These are phyloP conservation scores for Neonectria sp. DNA, from an alignment of 2,329 filamentous ascomycete genomes.

Conservation along the genomic window DNA sequence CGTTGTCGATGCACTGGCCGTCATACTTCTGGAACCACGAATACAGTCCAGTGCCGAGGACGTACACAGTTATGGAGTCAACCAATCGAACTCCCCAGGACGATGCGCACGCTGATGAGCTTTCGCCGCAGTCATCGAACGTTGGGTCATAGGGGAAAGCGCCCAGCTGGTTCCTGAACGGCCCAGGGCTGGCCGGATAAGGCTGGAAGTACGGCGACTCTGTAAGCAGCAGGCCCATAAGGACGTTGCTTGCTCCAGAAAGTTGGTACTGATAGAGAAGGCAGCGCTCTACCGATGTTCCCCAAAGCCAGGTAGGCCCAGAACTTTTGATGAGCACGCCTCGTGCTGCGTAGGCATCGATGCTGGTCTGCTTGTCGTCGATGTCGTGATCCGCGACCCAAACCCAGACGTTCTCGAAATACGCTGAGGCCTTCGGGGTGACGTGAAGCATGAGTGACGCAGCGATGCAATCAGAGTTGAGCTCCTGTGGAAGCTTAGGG, in stretches of 20 bases:
- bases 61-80: neutral
- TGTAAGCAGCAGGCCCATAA: slow-evolving; percentile 64
- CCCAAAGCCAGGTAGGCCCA: slow-evolving; percentile 52
- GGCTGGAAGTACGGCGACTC: slow-evolving; percentile 45
- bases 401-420: slow-evolving; percentile 70
- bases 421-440: slow-evolving; percentile 62
- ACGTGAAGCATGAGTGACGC: slow-evolving; percentile 69
- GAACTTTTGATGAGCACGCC: slow-evolving; percentile 53
- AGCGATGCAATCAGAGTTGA: slow-evolving; percentile 69
- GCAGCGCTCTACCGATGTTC: slow-evolving; percentile 41
- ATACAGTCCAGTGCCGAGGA: neutral
- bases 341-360: slow-evolving; percentile 46
- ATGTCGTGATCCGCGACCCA: slow-evolving; percentile 79
- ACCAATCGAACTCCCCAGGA: neutral
- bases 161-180: neutral
- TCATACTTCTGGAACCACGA: neutral
- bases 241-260: slow-evolving; percentile 60
- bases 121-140: neutral
- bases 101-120: neutral
- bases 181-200: neutral
- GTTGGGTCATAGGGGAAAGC: neutral
- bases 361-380: slow-evolving; percentile 20
- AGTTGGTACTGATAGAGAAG: slow-evolving; percentile 66
- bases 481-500: neutral
- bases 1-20: neutral